These are phyloP conservation scores for Arabidopsis lyrata DNA, from an alignment of 441 rosid genomes.

Conservation along the genomic window DNA sequence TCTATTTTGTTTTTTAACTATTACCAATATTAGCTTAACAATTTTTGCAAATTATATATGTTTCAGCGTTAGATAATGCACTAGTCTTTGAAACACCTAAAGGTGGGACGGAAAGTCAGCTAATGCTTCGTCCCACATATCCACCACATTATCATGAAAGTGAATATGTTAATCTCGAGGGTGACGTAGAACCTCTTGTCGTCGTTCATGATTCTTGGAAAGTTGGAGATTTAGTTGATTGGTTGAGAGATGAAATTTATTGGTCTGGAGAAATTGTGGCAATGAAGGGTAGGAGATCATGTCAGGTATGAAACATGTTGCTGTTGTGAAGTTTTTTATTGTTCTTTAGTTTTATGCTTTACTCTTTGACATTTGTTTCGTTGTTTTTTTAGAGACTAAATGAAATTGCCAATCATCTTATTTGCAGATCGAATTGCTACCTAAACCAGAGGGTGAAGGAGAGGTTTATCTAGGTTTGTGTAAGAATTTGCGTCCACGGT, in stretches of 20 bases:
- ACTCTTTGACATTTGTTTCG: neutral
- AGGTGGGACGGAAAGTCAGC: slow-evolving; percentile 26
- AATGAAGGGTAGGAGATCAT: slow-evolving; percentile 42
- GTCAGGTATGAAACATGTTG: slow-evolving; percentile 50
- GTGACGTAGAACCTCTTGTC: slow-evolving; percentile 52
- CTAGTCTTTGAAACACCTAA: slow-evolving; percentile 49
- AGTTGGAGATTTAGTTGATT: slow-evolving; percentile 89
- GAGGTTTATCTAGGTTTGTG: slow-evolving; percentile 47
- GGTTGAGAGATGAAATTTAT: slow-evolving; percentile 63
- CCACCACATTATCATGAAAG: slow-evolving; percentile 60
- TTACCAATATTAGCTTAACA: neutral
- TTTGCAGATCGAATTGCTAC: slow-evolving; percentile 61
- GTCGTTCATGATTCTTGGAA: slow-evolving; percentile 58
- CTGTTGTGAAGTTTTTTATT: neutral
- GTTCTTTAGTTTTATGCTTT: neutral
- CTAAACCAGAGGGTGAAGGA: slow-evolving; percentile 81
- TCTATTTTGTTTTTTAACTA: neutral
- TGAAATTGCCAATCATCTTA: neutral
- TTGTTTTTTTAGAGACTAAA: neutral
- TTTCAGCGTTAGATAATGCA: slow-evolving; percentile 50
- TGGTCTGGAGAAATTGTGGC: slow-evolving; percentile 70
- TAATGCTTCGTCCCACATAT: slow-evolving; percentile 80
- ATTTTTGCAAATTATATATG: neutral
- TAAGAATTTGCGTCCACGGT: slow-evolving; percentile 72
- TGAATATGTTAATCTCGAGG: slow-evolving; percentile 41